Base-by-base conservation (phyloP, 1,139 yeast species). In the Saccharomycopsis hybrid region DNA sequence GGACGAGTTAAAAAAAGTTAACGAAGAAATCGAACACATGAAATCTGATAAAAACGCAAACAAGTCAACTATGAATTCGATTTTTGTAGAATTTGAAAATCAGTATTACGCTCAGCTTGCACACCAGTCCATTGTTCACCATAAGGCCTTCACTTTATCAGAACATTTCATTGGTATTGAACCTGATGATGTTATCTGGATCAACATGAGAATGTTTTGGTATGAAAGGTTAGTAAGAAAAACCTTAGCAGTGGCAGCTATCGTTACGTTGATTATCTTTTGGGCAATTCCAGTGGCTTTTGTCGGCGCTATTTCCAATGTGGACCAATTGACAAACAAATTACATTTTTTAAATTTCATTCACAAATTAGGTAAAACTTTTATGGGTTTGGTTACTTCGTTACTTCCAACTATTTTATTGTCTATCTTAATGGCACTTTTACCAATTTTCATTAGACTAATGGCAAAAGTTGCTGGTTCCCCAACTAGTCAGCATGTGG, bases 231-330 rank as follows among this genome's bases (percentile, higher is more conserved):
- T 71, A 37, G 59, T 72, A 7, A 75, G 84, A 65, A 68, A 70
- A 47, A 58, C 74, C 5, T 65, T 73, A 36, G 85, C 90, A 0
- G 67, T 72, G 54, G 69, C 80, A 9, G 73, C 79, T 4, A 71
- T 84, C 55, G 64, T 73, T 13, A 72, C 79, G 3, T 59, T 83
- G 58, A 73, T 86, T 48, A 70, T 85, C 24, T 80, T 86, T 58
- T 87, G 95, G 95, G 83, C 94, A 36, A 74, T 87, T 54, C 96
- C 96, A 1, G 92, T 86, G 11, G 87, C 95, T 3, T 81, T 86
- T 55, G 85, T 87, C 28, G 94, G 95, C 66, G 71, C 81, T 51
- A 78, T 87, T 52, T 83, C 95, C 13, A 87, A 87, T 60, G 70
- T 85, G 46, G 80, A 82, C 51, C 81, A 77, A 59, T 72, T 87